phyloP scores from a whole-genome alignment of 306 rosid genomes.

The Ormosia semicastrata region DNA sequence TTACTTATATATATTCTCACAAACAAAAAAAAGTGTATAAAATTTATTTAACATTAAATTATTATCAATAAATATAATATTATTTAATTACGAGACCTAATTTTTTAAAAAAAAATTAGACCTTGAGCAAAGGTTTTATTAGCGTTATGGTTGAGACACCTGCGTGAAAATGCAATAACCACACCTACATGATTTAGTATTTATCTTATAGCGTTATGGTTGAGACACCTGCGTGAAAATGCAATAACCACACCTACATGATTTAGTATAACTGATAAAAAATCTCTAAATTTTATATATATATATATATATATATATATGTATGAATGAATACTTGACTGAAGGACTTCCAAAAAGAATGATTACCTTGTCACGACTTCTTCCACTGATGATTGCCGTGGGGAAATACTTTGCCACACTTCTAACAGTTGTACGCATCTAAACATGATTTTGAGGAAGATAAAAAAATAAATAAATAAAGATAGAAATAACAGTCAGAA shows the following conservation, averaged over 20 bases:
- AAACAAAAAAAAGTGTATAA: too few species aligned
- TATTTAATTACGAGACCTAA: too few species aligned
- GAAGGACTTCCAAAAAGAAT: not conserved
- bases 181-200: constrained; percentile 1
- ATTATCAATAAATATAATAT: too few species aligned
- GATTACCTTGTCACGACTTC: constrained; percentile 84
- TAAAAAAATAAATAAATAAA: not conserved
- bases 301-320: too few species aligned
- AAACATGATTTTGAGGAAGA: constrained; percentile 8
- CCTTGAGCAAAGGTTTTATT: too few species aligned
- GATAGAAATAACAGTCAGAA: not conserved
- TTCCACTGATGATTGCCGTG: constrained; percentile 87
- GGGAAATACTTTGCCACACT: constrained; percentile 66
- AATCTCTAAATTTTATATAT: too few species aligned
- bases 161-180: not conserved
- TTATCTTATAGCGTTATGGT: too few species aligned
- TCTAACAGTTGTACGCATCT: constrained; percentile 82
- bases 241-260: not conserved
- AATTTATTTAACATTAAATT: too few species aligned
- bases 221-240: too few species aligned
- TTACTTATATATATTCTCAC: not conserved
- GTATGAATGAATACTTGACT: not conserved
- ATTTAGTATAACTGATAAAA: not conserved
- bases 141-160: too few species aligned
- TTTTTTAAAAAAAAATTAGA: too few species aligned